Conservation (phyloP, 441 rosid genomes). For the Pelargonium myrrhifolium region DNA sequence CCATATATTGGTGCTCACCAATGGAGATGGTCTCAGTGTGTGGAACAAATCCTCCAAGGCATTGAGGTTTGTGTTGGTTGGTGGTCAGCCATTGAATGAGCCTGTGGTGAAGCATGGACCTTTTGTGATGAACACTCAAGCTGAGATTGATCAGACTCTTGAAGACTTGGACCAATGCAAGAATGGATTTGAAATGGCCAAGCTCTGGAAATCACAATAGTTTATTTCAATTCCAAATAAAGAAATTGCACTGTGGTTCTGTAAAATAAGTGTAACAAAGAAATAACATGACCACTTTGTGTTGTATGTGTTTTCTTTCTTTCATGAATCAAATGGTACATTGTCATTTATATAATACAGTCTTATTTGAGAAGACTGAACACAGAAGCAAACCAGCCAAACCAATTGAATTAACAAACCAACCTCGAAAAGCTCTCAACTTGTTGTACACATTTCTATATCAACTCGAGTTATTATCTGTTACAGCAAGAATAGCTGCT, state of each 20-base stretch:
- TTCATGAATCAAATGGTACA: slow-evolving; percentile 15
- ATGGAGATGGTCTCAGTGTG: slow-evolving; percentile 60
- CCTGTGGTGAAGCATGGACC: slow-evolving; percentile 79
- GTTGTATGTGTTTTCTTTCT: neutral
- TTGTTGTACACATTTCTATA: slow-evolving; percentile 13
- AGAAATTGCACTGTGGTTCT: neutral
- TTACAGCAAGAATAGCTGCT: slow-evolving; percentile 42
- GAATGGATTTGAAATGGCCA: slow-evolving; percentile 80
- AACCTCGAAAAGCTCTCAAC: slow-evolving; percentile 12
- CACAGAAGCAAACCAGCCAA: slow-evolving; percentile 20
- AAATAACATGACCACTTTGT: neutral
- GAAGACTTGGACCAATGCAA: slow-evolving; percentile 50
- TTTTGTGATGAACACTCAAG: slow-evolving; percentile 85
- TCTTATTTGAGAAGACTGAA: slow-evolving; percentile 17
- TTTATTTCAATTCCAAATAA: slow-evolving; percentile 6
- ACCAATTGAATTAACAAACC: slow-evolving; percentile 25
- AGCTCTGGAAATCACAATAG: slow-evolving; percentile 58
- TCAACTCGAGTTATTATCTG: neutral
- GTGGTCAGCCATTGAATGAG: slow-evolving; percentile 76
- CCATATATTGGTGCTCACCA: slow-evolving; percentile 54
- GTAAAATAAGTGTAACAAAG: neutral
- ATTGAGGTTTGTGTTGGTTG: slow-evolving; percentile 55
- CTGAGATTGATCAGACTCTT: slow-evolving; percentile 64
- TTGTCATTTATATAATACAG: slow-evolving; percentile 19
- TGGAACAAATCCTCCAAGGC: slow-evolving; percentile 65